Evolutionary conservation across 2,329 filamentous ascomycete genomes (phyloP).

Genomic region (Claviceps pusilla): DNA sequence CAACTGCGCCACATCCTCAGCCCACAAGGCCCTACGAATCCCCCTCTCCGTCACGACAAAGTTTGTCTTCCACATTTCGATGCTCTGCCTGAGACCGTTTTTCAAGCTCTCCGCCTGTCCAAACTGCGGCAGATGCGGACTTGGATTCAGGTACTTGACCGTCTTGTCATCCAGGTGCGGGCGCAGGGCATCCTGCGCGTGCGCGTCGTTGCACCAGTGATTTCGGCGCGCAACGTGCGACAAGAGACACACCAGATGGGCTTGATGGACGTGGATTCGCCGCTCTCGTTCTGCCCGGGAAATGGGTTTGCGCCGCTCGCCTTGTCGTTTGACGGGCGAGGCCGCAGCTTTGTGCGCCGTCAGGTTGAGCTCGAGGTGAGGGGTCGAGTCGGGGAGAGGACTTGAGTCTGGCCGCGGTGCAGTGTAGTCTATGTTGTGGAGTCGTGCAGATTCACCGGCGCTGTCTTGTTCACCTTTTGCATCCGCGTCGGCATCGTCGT

Average conservation of each 20-base stretch:
- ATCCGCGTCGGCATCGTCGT: slow-evolving; percentile 25
- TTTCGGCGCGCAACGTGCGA: slow-evolving; percentile 67
- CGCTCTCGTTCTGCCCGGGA: slow-evolving; percentile 37
- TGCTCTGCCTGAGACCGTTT: slow-evolving; percentile 58
- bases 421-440: slow-evolving; percentile 35
- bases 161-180: slow-evolving; percentile 51
- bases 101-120: slow-evolving; percentile 62
- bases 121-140: slow-evolving; percentile 54
- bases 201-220: slow-evolving; percentile 69
- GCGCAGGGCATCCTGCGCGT: slow-evolving; percentile 51
- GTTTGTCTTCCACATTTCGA: slow-evolving; percentile 49
- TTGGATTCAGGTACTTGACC: slow-evolving; percentile 52
- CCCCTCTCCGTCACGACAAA: slow-evolving; percentile 62
- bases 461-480: slow-evolving; percentile 25
- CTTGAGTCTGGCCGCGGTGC: slow-evolving; percentile 12
- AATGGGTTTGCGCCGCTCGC: slow-evolving; percentile 35
- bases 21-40: slow-evolving; percentile 58
- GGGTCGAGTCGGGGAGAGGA: slow-evolving; percentile 12
- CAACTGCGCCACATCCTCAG: slow-evolving; percentile 47
- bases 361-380: slow-evolving; percentile 37
- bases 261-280: slow-evolving; percentile 68
- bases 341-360: slow-evolving; percentile 27
- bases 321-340: slow-evolving; percentile 15
- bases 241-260: slow-evolving; percentile 70
- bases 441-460: slow-evolving; percentile 14